Conservation (phyloP, 129 eudicot genomes). For the Silybum marianum region DNA sequence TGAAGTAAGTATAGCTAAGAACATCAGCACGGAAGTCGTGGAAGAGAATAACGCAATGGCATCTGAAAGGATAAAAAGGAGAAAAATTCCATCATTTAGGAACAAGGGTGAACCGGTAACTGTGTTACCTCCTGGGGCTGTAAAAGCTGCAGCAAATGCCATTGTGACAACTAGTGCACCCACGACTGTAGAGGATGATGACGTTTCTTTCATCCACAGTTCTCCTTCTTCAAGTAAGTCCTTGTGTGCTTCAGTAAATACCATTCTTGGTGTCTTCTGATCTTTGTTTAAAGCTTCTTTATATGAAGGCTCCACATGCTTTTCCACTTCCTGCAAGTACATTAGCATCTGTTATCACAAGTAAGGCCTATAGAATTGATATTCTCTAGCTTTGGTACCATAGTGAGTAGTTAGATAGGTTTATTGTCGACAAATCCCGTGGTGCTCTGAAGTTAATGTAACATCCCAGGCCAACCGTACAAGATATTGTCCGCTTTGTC, state of each 20-base stretch:
- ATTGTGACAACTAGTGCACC: slow-evolving; percentile 30
- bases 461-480: too few relatives aligned
- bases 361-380: too few relatives aligned
- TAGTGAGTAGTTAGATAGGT: not conserved
- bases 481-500: too few relatives aligned
- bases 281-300: slow-evolving; percentile 26
- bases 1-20: slow-evolving; percentile 35
- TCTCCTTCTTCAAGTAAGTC: slow-evolving; percentile 33
- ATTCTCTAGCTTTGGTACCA: not conserved
- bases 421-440: too few relatives aligned
- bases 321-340: slow-evolving; percentile 33
- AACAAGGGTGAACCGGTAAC: slow-evolving; percentile 22
- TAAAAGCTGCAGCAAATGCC: slow-evolving; percentile 38
- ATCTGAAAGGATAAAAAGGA: slow-evolving; percentile 27
- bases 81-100: slow-evolving; percentile 9
- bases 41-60: slow-evolving; percentile 37
- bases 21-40: slow-evolving; percentile 32
- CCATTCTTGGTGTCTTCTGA: slow-evolving; percentile 32
- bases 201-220: slow-evolving; percentile 35
- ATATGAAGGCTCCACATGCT: slow-evolving; percentile 22
- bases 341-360: not conserved
- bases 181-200: slow-evolving; percentile 29
- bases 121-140: slow-evolving; percentile 36
- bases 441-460: too few relatives aligned
- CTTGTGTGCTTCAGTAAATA: slow-evolving; percentile 34